A percentile compares a stretch with the other conserved stretches of the same genome.
Conservation (phyloP, 441 rosid genomes). For the Bocquillonia castaneifolia region DNA sequence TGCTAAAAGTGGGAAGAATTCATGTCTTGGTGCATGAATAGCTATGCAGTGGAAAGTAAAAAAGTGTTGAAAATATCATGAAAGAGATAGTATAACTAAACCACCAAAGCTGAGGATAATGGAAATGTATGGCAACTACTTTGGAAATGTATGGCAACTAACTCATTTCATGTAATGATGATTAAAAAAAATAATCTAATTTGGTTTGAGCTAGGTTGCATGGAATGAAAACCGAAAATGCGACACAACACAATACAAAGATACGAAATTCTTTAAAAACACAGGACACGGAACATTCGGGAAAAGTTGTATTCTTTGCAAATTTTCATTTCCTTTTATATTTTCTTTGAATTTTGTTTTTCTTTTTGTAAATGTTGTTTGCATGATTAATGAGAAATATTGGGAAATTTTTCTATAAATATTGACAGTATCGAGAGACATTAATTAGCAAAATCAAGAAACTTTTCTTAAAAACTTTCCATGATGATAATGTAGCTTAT, state of each 20-base stretch:
- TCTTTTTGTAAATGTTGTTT: too few species aligned
- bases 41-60: background rate
- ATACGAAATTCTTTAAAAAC: too few species aligned
- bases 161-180: background rate
- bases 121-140: background rate
- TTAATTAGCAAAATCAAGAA: constrained; percentile 1
- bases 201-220: background rate
- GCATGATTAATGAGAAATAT: too few species aligned
- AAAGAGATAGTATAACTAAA: too few species aligned
- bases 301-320: too few species aligned
- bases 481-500: background rate
- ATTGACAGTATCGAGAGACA: too few species aligned
- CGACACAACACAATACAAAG: too few species aligned
- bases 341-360: too few species aligned
- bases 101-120: background rate
- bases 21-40: background rate
- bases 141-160: background rate
- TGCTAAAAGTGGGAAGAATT: background rate
- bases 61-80: background rate
- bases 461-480: background rate
- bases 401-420: too few species aligned
- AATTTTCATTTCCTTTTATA: too few species aligned
- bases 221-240: too few species aligned
- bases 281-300: too few species aligned
- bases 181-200: background rate